Conservation (phyloP, 208 protist genomes). For the Acanthamoeba comandoni region DNA sequence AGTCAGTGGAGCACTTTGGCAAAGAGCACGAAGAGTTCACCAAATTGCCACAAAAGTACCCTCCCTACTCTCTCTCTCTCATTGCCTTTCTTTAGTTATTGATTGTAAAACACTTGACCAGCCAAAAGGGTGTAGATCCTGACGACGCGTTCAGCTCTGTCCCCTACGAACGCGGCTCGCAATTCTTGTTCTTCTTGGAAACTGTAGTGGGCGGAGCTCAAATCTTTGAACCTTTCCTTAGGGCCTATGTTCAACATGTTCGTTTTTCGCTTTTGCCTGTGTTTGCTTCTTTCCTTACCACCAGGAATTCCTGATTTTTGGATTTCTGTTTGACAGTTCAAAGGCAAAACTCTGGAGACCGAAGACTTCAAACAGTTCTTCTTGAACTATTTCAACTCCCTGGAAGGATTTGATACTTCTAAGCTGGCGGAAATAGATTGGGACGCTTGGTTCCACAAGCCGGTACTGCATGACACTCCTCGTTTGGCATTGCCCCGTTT, state of each 20-base stretch:
- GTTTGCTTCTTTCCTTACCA: too few relatives aligned
- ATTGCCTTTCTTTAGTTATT: neutral
- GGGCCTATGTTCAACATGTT: constrained; percentile 81
- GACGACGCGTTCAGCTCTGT: constrained; percentile 91
- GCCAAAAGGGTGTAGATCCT: constrained; percentile 85
- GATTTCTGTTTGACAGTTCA: constrained; percentile 77
- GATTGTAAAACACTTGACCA: neutral
- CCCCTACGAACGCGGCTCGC: constrained; percentile 90
- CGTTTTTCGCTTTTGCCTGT: neutral
- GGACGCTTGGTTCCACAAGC: constrained; percentile 86
- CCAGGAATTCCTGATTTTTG: constrained; percentile 14
- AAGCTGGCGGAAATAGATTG: constrained; percentile 86
- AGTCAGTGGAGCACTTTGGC: constrained; percentile 84
- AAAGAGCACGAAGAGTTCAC: constrained; percentile 22
- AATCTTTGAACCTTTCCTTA: constrained; percentile 84
- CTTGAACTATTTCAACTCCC: constrained; percentile 79
- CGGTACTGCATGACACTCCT: constrained; percentile 83
- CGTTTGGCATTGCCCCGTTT: neutral
- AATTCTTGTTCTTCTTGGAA: constrained; percentile 89
- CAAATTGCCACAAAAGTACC: neutral
- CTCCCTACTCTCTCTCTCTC: constrained; percentile 52
- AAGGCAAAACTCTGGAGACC: constrained; percentile 80
- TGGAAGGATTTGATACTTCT: constrained; percentile 12
- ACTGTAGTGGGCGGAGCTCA: constrained; percentile 81
- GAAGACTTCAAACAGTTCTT: constrained; percentile 86